Percentiles rank a stretch among this genome's conserved stretches.
phyloP scores from a whole-genome alignment of 2,329 filamentous ascomycete species.

The Didymella pinodella region DNA sequence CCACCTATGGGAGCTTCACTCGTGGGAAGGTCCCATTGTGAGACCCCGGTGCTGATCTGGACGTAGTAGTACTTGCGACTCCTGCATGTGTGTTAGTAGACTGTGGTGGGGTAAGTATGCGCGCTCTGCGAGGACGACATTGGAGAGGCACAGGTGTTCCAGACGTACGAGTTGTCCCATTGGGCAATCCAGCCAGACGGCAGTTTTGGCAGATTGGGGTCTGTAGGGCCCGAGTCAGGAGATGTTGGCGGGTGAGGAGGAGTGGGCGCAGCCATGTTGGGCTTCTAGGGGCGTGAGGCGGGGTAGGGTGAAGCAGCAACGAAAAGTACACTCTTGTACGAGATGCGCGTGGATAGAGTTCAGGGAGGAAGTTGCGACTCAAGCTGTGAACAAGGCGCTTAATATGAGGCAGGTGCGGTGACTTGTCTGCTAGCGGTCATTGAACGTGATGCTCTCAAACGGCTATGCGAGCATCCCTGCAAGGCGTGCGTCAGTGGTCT shows the following conservation, averaged over 20 bases:
- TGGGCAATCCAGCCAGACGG: slow-evolving; percentile 53
- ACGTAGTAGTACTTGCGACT: slow-evolving; percentile 61
- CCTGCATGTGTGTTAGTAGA: slow-evolving; percentile 37
- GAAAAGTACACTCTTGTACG: slow-evolving; percentile 9
- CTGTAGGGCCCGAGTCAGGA: slow-evolving; percentile 51
- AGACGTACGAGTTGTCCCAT: slow-evolving; percentile 50
- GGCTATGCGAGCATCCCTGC: slow-evolving; percentile 17
- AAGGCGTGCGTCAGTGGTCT: slow-evolving; percentile 17
- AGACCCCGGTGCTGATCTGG: slow-evolving; percentile 73
- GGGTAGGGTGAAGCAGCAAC: slow-evolving; percentile 16
- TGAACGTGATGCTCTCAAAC: slow-evolving; percentile 25
- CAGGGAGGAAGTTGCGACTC: slow-evolving; percentile 5
- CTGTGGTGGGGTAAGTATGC: slow-evolving; percentile 27
- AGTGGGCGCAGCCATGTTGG: slow-evolving; percentile 47
- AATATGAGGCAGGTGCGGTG: slow-evolving; percentile 18
- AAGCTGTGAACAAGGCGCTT: slow-evolving; percentile 8
- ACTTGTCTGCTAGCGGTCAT: slow-evolving; percentile 30
- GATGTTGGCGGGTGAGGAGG: slow-evolving; percentile 48
- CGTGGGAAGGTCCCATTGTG: slow-evolving; percentile 77
- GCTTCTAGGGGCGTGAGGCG: slow-evolving; percentile 5
- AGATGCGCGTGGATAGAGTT: background rate
- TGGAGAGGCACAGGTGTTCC: background rate
- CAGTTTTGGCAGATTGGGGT: slow-evolving; percentile 49
- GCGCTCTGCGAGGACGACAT: slow-evolving; percentile 25
- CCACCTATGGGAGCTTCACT: slow-evolving; percentile 68